Base-by-base conservation (phyloP, 2,329 filamentous ascomycete genomes). In the Ophiostoma himal-ulmi region DNA sequence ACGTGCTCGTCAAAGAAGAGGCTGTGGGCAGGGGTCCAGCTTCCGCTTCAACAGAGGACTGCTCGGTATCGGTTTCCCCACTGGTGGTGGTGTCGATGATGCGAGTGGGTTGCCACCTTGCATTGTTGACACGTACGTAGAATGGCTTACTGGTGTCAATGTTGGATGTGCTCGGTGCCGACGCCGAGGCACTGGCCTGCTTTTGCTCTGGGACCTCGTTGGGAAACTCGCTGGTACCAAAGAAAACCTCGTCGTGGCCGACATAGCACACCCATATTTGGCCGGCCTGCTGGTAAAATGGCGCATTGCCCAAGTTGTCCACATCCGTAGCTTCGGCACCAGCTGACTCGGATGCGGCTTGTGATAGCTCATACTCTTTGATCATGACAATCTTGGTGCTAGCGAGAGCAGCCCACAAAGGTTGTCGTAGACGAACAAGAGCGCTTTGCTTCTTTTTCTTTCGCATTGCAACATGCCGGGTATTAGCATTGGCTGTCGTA, bases 331-430 rank as follows among this genome's bases (percentile, higher is more conserved):
- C 88, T 77, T 91, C 90, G 74, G 91, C 89, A 76, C 90, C 90
- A 41, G 86, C 88, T 68, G 89, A 90, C 80, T 93, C 91, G 70
- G 87, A 87, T 72, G 90, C 86, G 71, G 89, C 88, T 78, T 91
- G 89, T 74, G 91, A 94, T 78, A 96, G 87, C 80, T 93, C 91
- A 75, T 92, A 92, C 80, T 93, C 94, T 82, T 96, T 95, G 77
- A 96, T 89, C 81, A 97, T 93, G 76, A 95, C 94, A 78, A 97
- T 94, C 84, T 97, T 97, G 77, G 94, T 97, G 81, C 93, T 97
- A 68, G 94, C 94, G 75, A 97, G 86, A 67, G 94, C 94, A 74
- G 94, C 93, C 94, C 94, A 97, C 74, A 97, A 87, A 67, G 94
- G 94, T 81, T 97, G 94, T 77, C 93, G 89, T 78, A 93, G 92